These are phyloP conservation scores for Adiantum capillusveneris DNA, from an alignment of 75 land plant genomes.

Conservation along the genomic window DNA sequence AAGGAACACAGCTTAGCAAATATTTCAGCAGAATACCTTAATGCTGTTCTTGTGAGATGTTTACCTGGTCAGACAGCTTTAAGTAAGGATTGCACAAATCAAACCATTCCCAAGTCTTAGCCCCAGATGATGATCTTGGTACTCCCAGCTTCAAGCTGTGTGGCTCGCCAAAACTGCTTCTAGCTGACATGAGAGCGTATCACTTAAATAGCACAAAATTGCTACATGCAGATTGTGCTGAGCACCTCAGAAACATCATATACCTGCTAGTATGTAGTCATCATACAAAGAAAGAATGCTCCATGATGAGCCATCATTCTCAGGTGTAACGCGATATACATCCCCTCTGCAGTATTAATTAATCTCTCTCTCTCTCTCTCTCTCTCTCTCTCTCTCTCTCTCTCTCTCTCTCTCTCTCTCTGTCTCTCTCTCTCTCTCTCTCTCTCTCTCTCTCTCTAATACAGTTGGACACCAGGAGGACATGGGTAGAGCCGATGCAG, in stretches of 20 bases:
- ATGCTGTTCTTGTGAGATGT: background rate
- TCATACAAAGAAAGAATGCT: conserved; percentile 59
- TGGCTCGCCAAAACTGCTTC: conserved; percentile 46
- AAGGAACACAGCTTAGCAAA: background rate
- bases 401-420: conserved; percentile 2
- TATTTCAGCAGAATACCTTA: background rate
- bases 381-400: background rate
- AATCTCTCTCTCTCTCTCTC: background rate
- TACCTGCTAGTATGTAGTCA: conserved; percentile 81
- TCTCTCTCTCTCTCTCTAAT: too few species aligned
- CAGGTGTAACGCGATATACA: conserved; percentile 54
- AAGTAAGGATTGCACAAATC: conserved; percentile 47
- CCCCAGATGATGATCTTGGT: conserved; percentile 4
- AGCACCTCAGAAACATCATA: background rate
- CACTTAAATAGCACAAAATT: background rate
- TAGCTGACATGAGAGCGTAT: background rate
- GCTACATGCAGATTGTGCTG: background rate
- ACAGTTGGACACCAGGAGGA: too few species aligned
- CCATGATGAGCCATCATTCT: conserved; percentile 65
- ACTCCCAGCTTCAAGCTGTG: conserved; percentile 65
- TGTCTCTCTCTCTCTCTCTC: background rate
- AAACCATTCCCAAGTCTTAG: conserved; percentile 52
- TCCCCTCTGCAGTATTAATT: conserved; percentile 61
- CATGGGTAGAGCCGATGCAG: too few species aligned
- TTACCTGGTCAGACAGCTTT: conserved; percentile 58